phyloP scores from a whole-genome alignment of 257 asterid genomes.

The Euphrasia confusa region DNA sequence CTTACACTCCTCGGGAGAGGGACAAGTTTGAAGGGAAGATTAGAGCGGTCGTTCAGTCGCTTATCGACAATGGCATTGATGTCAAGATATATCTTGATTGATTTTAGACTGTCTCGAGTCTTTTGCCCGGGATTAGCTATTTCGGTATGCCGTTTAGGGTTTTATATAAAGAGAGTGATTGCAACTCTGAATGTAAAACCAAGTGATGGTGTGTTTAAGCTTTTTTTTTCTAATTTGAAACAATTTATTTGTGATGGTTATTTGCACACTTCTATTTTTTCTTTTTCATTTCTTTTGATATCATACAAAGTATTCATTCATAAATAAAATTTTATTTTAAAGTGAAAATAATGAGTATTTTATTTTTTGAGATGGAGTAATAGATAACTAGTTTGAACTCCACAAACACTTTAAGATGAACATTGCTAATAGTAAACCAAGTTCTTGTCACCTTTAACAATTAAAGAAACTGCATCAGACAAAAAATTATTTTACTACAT shows the following conservation, averaged over 20 bases:
- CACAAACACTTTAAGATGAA: too few species aligned
- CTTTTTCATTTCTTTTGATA: too few species aligned
- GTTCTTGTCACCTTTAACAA: not conserved
- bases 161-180: not conserved
- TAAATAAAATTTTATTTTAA: too few species aligned
- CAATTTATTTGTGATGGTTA: not conserved
- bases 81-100: constrained; percentile 79
- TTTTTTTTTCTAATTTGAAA: not conserved
- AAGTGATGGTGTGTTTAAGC: not conserved
- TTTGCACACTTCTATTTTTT: too few species aligned
- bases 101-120: constrained; percentile 24
- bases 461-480: not conserved
- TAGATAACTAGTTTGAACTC: too few species aligned
- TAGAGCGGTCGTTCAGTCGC: constrained; percentile 91
- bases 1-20: constrained; percentile 83
- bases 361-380: too few species aligned
- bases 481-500: not conserved
- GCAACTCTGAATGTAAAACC: constrained; percentile 13
- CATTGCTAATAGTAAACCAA: not conserved
- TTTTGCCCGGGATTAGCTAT: not conserved
- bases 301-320: too few species aligned
- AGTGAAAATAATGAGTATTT: too few species aligned
- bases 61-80: constrained; percentile 88
- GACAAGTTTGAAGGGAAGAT: constrained; percentile 97
- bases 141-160: not conserved